These are phyloP conservation scores for Parathielavia appendiculata DNA, from an alignment of 495 filamentous ascomycete species.

Conservation along the genomic window DNA sequence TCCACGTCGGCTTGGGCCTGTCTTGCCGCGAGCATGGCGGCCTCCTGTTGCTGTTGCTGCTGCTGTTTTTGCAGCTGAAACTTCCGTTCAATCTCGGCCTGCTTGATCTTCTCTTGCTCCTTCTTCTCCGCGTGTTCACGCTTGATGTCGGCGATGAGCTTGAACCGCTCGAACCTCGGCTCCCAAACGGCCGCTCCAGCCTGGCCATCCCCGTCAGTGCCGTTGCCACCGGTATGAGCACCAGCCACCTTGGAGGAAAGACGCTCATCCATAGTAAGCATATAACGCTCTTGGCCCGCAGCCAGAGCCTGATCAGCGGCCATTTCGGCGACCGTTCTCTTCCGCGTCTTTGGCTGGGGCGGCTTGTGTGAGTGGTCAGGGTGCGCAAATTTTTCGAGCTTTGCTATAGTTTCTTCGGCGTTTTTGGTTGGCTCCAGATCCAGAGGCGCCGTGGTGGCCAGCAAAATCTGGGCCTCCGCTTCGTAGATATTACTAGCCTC, in stretches of 20 bases:
- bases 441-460: slow-evolving; percentile 66
- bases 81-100: slow-evolving; percentile 63
- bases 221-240: slow-evolving; percentile 53
- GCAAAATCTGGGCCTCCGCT: slow-evolving; percentile 66
- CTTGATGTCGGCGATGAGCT: slow-evolving; percentile 80
- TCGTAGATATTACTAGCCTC: slow-evolving; percentile 64
- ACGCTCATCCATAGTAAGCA: slow-evolving; percentile 90
- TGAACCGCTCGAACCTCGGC: slow-evolving; percentile 84
- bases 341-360: slow-evolving; percentile 80
- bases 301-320: slow-evolving; percentile 89
- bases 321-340: slow-evolving; percentile 89
- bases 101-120: slow-evolving; percentile 54
- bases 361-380: slow-evolving; percentile 68
- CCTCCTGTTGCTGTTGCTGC: slow-evolving; percentile 15
- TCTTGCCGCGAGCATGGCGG: slow-evolving; percentile 10
- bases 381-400: slow-evolving; percentile 66
- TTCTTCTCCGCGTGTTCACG: slow-evolving; percentile 68
- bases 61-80: slow-evolving; percentile 46
- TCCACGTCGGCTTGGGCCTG: slow-evolving; percentile 32
- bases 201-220: slow-evolving; percentile 68
- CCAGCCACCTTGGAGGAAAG: slow-evolving; percentile 55
- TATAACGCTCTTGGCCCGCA: slow-evolving; percentile 80
- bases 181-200: slow-evolving; percentile 66
- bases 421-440: slow-evolving; percentile 68
- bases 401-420: slow-evolving; percentile 58